Percentiles rank a stretch among this genome's conserved stretches.
Evolutionary conservation across 768 basidiomycete species (phyloP).

Genomic region (Lentinula lateritia): DNA sequence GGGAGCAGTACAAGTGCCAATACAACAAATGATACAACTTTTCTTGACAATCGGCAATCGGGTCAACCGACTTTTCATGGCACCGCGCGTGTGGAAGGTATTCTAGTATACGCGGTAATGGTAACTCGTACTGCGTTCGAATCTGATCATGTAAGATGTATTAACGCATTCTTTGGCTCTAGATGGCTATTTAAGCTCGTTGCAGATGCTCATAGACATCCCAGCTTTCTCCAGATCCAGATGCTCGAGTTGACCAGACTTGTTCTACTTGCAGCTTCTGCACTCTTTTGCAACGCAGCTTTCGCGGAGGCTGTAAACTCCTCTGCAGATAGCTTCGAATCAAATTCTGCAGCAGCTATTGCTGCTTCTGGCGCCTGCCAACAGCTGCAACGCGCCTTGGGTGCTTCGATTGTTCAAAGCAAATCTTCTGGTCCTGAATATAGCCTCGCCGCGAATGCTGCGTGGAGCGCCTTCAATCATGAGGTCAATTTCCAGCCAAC

Average conservation of each 20-base stretch:
- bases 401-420: slow-evolving; percentile 17
- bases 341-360: neutral
- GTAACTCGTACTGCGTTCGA: neutral
- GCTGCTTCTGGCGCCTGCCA: slow-evolving; percentile 14
- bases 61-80: neutral
- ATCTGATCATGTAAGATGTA: neutral
- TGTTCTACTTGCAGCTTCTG: neutral
- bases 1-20: neutral
- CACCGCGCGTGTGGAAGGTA: neutral
- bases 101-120: neutral
- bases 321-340: neutral
- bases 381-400: slow-evolving; percentile 16
- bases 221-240: neutral
- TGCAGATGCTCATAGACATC: neutral
- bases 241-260: neutral
- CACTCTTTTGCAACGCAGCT: neutral
- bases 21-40: neutral
- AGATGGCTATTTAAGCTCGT: neutral
- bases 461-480: slow-evolving; percentile 31
- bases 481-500: slow-evolving; percentile 12
- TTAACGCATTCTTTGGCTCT: neutral
- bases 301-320: neutral
- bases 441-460: slow-evolving; percentile 7
- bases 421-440: slow-evolving; percentile 15
- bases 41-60: neutral